Conservation (phyloP, 1,139 yeast genomes). For the Meyerozyma guilliermondii region DNA sequence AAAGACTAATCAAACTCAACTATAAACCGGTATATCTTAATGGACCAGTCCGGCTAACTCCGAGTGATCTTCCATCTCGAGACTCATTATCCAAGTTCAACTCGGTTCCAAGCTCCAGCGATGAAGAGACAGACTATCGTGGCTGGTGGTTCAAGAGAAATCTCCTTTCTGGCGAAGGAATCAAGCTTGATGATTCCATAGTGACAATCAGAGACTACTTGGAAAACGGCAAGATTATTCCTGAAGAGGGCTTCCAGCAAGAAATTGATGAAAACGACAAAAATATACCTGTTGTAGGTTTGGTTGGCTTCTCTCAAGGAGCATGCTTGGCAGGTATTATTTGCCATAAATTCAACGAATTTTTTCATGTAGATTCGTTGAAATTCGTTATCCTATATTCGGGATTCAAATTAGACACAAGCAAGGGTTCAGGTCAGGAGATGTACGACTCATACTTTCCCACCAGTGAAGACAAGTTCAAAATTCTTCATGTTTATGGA, state of each 20-base stretch:
- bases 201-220: constrained; percentile 27
- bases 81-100: constrained; percentile 39
- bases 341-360: constrained; percentile 24
- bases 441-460: constrained; percentile 26
- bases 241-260: constrained; percentile 4
- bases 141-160: constrained; percentile 38
- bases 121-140: constrained; percentile 41
- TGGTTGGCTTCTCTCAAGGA: constrained; percentile 45
- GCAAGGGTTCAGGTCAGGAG: constrained; percentile 25
- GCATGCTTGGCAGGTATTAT: constrained; percentile 47
- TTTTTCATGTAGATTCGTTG: constrained; percentile 33
- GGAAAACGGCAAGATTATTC: constrained; percentile 24
- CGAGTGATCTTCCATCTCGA: constrained; percentile 62
- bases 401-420: constrained; percentile 65
- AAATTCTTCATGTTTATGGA: constrained; percentile 71
- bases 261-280: constrained; percentile 22
- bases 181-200: constrained; percentile 26
- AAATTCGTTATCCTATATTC: constrained; percentile 73
- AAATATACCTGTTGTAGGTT: constrained; percentile 33
- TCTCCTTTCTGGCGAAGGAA: constrained; percentile 15
- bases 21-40: constrained; percentile 71
- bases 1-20: constrained; percentile 27
- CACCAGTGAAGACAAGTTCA: constrained; percentile 17
- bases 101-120: constrained; percentile 23
- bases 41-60: constrained; percentile 63